These are phyloP conservation scores for Aspergillus novofumigatus DNA, from an alignment of 2,329 filamentous ascomycete genomes.

Conservation along the genomic window DNA sequence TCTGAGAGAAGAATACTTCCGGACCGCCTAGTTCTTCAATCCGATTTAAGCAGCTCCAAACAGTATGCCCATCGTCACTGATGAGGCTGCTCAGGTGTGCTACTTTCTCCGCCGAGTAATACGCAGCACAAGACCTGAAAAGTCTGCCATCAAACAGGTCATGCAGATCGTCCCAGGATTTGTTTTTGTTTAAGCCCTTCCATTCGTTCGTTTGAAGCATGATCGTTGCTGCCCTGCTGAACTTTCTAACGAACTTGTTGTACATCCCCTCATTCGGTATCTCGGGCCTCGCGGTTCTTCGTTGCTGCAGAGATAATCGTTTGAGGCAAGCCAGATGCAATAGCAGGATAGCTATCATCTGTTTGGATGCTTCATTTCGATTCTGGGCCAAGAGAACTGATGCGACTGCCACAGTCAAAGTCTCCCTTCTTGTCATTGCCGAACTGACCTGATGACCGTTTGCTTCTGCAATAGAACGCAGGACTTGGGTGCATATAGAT, in stretches of 20 bases:
- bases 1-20: background rate
- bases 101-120: background rate
- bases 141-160: constrained; percentile 2
- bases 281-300: background rate
- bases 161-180: background rate
- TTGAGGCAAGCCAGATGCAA: constrained; percentile 1
- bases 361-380: background rate
- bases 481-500: background rate
- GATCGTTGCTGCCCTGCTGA: background rate
- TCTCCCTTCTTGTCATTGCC: constrained; percentile 1
- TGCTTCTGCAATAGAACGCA: background rate
- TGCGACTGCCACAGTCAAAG: background rate
- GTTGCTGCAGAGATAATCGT: background rate
- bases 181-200: background rate
- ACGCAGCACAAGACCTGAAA: background rate
- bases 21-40: background rate
- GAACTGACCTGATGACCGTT: background rate
- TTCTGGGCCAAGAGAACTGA: background rate
- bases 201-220: constrained; percentile 2
- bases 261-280: background rate
- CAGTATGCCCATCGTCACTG: background rate
- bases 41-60: background rate
- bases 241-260: background rate
- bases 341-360: background rate
- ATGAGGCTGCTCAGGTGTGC: background rate